Conservation (phyloP, 495 filamentous ascomycete genomes). For the Entonaema liquescens region DNA sequence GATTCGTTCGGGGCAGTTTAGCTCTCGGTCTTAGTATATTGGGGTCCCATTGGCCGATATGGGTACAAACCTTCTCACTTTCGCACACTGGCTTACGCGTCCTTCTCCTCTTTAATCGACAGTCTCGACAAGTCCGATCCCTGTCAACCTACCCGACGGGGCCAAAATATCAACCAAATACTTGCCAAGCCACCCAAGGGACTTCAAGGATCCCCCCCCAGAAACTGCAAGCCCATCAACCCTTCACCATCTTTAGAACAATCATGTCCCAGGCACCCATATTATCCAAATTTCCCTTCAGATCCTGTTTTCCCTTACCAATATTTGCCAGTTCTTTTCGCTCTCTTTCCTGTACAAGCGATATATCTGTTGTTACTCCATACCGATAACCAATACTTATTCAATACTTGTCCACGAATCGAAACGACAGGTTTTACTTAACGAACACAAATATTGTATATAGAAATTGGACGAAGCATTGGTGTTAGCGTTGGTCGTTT, state of each 20-base stretch:
- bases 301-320: slow-evolving; percentile 31
- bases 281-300: slow-evolving; percentile 47
- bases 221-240: slow-evolving; percentile 13
- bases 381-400: neutral
- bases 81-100: slow-evolving; percentile 53
- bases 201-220: slow-evolving; percentile 15
- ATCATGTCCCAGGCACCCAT: slow-evolving; percentile 44
- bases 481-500: neutral
- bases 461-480: neutral
- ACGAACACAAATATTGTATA: neutral
- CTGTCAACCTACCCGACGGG: slow-evolving; percentile 43
- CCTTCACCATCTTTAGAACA: neutral
- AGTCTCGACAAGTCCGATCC: slow-evolving; percentile 34
- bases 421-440: neutral
- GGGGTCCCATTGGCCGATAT: slow-evolving; percentile 30
- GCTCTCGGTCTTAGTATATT: slow-evolving; percentile 33
- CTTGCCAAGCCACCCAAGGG: slow-evolving; percentile 41
- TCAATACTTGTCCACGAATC: neutral
- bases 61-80: slow-evolving; percentile 15
- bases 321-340: slow-evolving; percentile 25
- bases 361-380: neutral
- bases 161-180: slow-evolving; percentile 25
- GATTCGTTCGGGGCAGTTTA: slow-evolving; percentile 8
- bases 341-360: slow-evolving; percentile 20
- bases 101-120: slow-evolving; percentile 46